Conservation (phyloP, 768 basidiomycete species). For the Boletus huronensis region DNA sequence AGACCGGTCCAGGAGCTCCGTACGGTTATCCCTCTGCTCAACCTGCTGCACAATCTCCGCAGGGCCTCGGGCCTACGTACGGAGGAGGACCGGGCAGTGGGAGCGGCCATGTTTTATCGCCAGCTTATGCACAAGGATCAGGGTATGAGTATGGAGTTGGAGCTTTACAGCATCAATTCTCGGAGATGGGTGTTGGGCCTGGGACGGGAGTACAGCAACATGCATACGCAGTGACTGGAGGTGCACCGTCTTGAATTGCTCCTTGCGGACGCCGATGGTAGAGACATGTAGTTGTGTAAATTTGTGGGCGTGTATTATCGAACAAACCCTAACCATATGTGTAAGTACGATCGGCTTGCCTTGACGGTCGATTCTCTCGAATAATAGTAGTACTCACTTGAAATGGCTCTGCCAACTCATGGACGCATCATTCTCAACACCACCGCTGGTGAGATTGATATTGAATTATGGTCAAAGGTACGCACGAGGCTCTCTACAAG, state of each 20-base stretch:
- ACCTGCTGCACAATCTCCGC: constrained; percentile 16
- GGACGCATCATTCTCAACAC: constrained; percentile 88
- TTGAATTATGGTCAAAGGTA: constrained; percentile 93
- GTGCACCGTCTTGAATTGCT: constrained; percentile 13
- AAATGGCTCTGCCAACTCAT: constrained; percentile 80
- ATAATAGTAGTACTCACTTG: neutral
- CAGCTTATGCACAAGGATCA: constrained; percentile 16
- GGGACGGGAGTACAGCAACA: constrained; percentile 22
- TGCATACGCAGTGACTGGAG: constrained; percentile 19
- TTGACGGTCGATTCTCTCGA: neutral
- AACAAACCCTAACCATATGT: constrained; percentile 23
- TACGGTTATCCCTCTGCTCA: constrained; percentile 21
- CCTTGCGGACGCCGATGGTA: neutral
- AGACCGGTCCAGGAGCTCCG: constrained; percentile 1
- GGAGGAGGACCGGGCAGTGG: constrained; percentile 22
- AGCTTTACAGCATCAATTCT: constrained; percentile 29
- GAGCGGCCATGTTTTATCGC: constrained; percentile 17
- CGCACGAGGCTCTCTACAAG: constrained; percentile 1
- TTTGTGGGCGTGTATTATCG: neutral
- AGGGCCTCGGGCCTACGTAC: constrained; percentile 10
- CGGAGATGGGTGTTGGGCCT: constrained; percentile 28
- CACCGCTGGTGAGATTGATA: constrained; percentile 82
- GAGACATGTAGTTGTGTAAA: neutral
- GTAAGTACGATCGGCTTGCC: neutral
- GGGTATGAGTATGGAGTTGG: constrained; percentile 26